Conservation (phyloP, 2,329 filamentous ascomycete genomes). For the Paraphoma chrysanthemicola region DNA sequence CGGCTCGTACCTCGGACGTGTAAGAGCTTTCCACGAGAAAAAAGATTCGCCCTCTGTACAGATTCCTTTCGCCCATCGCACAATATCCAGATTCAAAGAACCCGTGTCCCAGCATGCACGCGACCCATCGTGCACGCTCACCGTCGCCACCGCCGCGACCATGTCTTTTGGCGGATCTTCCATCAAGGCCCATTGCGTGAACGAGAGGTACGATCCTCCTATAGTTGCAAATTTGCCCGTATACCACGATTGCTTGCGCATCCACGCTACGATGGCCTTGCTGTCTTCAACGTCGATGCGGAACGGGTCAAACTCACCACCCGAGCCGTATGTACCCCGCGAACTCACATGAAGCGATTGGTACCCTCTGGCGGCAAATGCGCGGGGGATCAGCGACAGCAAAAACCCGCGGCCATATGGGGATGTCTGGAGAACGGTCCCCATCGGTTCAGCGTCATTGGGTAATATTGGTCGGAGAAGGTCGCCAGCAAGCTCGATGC, state of each 20-base stretch:
- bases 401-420: constrained; percentile 16
- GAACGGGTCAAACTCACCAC: constrained; percentile 14
- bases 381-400: not conserved
- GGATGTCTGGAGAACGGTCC: constrained; percentile 12
- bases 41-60: constrained; percentile 7
- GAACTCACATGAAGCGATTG: constrained; percentile 11
- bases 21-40: not conserved
- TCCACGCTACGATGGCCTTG: constrained; percentile 12
- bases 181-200: constrained; percentile 17
- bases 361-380: constrained; percentile 7
- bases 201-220: constrained; percentile 10
- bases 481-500: constrained; percentile 11
- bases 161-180: constrained; percentile 16
- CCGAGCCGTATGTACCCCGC: constrained; percentile 17
- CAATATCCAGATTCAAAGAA: constrained; percentile 9
- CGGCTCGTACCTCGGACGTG: not conserved
- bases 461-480: constrained; percentile 10
- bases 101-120: constrained; percentile 11
- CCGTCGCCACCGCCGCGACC: constrained; percentile 9
- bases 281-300: constrained; percentile 16
- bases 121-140: constrained; percentile 14
- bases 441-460: constrained; percentile 2
- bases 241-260: constrained; percentile 18
- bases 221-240: constrained; percentile 13
- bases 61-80: constrained; percentile 10